Conservation (phyloP, 768 basidiomycete species). For the Leccinum rimulosum region DNA sequence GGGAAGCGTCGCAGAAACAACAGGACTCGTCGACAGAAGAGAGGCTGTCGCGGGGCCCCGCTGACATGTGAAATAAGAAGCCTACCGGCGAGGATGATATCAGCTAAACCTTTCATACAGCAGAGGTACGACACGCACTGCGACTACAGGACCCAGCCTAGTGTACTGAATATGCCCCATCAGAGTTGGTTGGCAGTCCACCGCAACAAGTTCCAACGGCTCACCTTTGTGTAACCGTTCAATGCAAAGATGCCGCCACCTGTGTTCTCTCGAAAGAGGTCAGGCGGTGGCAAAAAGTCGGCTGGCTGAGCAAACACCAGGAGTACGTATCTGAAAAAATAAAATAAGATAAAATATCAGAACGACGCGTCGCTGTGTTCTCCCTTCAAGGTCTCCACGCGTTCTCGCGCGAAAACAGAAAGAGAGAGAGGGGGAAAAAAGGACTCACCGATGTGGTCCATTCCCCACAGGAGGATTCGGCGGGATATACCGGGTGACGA, state of each 20-base stretch:
- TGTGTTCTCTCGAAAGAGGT: slow-evolving; percentile 47
- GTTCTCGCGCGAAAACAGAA: not conserved
- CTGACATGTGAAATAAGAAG: slow-evolving; percentile 71
- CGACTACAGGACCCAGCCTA: slow-evolving; percentile 58
- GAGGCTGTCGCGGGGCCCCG: slow-evolving; percentile 57
- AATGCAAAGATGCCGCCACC: slow-evolving; percentile 58
- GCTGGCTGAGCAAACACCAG: slow-evolving; percentile 63
- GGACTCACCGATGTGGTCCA: slow-evolving; percentile 70
- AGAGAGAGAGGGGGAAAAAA: not conserved
- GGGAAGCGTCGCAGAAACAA: slow-evolving; percentile 58
- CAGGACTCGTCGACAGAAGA: slow-evolving; percentile 59
- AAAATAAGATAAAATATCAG: not conserved
- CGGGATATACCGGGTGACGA: slow-evolving; percentile 66
- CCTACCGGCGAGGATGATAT: slow-evolving; percentile 36
- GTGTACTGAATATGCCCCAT: slow-evolving; percentile 36
- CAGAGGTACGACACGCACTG: slow-evolving; percentile 39
- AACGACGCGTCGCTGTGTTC: not conserved
- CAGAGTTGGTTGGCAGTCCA: not conserved
- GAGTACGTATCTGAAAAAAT: slow-evolving; percentile 57
- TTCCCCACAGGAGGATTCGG: slow-evolving; percentile 67
- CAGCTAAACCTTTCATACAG: not conserved
- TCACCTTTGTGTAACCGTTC: slow-evolving; percentile 53
- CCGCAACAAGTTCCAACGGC: slow-evolving; percentile 9
- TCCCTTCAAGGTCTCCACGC: not conserved
- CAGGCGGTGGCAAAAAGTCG: slow-evolving; percentile 58